Conservation (phyloP, 306 rosid genomes). For the Leucaena leucocephala region DNA sequence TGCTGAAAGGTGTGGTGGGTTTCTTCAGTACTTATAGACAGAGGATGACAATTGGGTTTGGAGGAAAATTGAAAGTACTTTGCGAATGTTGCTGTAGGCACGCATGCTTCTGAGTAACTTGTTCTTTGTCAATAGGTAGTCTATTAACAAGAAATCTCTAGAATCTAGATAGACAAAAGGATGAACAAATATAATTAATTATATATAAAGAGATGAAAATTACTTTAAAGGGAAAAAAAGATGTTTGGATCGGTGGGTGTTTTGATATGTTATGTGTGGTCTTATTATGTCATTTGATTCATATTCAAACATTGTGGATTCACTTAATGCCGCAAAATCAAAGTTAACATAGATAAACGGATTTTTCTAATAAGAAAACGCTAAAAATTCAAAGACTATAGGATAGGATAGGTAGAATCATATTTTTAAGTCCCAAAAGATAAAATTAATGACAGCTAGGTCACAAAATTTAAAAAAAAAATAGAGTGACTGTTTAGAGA, state of each 20-base stretch:
- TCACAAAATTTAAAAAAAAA: too few relatives aligned
- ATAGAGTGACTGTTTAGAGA: too few relatives aligned
- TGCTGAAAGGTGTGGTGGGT: neutral
- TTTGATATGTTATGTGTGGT: neutral
- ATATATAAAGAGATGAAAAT: neutral
- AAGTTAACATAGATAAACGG: too few relatives aligned
- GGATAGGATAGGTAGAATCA: neutral
- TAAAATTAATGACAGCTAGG: neutral
- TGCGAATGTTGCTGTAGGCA: neutral
- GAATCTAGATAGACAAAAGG: neutral
- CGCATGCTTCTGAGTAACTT: neutral
- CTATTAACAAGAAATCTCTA: neutral
- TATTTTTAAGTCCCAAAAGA: neutral
- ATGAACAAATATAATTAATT: neutral
- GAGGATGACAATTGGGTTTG: neutral
- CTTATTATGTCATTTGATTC: too few relatives aligned
- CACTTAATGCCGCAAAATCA: neutral
- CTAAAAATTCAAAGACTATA: too few relatives aligned
- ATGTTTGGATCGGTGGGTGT: neutral
- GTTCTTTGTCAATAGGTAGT: neutral
- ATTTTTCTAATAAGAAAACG: neutral
- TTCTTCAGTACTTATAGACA: constrained; percentile 42
- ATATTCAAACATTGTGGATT: too few relatives aligned
- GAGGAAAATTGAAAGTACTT: neutral
- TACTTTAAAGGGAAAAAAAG: neutral